phyloP scores from a whole-genome alignment of 352 stramenopile genomes.

The Aphanomyces cochlioides region DNA sequence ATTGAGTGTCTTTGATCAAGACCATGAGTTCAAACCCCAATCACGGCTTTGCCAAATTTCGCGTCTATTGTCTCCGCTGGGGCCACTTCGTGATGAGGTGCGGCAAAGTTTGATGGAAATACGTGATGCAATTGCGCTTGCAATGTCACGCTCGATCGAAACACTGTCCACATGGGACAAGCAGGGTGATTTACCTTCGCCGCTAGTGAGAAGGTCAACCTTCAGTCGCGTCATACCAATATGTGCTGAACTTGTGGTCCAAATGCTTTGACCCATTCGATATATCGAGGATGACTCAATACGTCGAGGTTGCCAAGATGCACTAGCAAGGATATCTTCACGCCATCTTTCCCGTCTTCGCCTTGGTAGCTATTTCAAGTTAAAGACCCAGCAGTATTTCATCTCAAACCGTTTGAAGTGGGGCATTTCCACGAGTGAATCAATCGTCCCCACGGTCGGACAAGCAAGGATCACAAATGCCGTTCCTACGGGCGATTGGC shows the following conservation, averaged over 20 bases:
- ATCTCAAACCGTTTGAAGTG: constrained; percentile 45
- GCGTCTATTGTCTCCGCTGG: neutral
- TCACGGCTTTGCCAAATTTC: constrained; percentile 10
- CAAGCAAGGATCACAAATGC: constrained; percentile 51
- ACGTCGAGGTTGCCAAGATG: constrained; percentile 51
- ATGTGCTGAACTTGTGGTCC: constrained; percentile 58
- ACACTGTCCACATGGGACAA: constrained; percentile 65
- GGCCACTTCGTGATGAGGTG: constrained; percentile 24
- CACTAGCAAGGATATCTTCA: constrained; percentile 61
- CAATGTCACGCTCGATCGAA: constrained; percentile 61
- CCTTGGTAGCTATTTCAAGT: neutral
- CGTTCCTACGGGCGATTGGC: neutral
- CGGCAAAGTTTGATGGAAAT: constrained; percentile 58
- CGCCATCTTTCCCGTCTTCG: constrained; percentile 22
- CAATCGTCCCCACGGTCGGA: constrained; percentile 56
- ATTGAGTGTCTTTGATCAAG: neutral
- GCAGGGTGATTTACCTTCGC: constrained; percentile 35
- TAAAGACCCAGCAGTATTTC: neutral
- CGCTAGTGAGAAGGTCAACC: neutral
- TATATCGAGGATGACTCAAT: constrained; percentile 55
- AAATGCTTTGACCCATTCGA: constrained; percentile 54
- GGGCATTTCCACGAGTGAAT: constrained; percentile 43
- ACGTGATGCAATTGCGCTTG: constrained; percentile 65
- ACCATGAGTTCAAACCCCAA: constrained; percentile 7
- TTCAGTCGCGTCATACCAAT: constrained; percentile 5